A percentile compares a stretch with the other conserved stretches of the same genome.
Conservation (phyloP, 106 monocot genomes). For the Vanilla planifolia region DNA sequence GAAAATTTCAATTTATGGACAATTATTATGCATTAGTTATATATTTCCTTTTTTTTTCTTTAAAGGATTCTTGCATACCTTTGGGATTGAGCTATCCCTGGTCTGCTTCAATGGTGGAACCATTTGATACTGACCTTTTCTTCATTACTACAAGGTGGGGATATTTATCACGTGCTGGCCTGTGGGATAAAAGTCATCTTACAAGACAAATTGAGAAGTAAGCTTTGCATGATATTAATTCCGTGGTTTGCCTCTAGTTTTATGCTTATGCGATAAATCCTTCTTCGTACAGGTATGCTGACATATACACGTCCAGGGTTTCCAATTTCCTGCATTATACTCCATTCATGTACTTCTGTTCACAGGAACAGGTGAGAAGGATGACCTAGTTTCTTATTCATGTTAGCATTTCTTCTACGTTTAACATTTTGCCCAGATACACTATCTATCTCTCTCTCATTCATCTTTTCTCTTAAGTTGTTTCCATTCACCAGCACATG, state of each 20-base stretch:
- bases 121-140: not conserved
- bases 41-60: no score
- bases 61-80: not conserved
- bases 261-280: not conserved
- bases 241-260: not conserved
- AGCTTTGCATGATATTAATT: slow-evolving; percentile 1
- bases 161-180: slow-evolving; percentile 86
- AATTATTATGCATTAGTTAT: no score
- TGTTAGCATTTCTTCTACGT: not conserved
- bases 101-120: not conserved
- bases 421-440: no score
- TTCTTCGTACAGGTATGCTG: slow-evolving; percentile 64
- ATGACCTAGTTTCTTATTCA: not conserved
- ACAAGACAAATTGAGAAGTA: slow-evolving; percentile 98
- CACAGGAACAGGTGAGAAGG: slow-evolving; percentile 80
- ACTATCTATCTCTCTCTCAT: no score
- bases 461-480: no score
- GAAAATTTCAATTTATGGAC: no score
- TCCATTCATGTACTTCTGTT: slow-evolving; percentile 93
- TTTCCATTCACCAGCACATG: no score
- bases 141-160: slow-evolving; percentile 59
- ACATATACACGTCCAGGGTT: slow-evolving; percentile 96
- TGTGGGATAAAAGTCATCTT: slow-evolving; percentile 98
- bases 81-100: not conserved
- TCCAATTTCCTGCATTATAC: slow-evolving; percentile 95